A percentile compares a stretch with the other conserved stretches of the same genome.
Evolutionary conservation across 192 early-diverging fungal species (phyloP).

Genomic region (Coemansia sp.): DNA sequence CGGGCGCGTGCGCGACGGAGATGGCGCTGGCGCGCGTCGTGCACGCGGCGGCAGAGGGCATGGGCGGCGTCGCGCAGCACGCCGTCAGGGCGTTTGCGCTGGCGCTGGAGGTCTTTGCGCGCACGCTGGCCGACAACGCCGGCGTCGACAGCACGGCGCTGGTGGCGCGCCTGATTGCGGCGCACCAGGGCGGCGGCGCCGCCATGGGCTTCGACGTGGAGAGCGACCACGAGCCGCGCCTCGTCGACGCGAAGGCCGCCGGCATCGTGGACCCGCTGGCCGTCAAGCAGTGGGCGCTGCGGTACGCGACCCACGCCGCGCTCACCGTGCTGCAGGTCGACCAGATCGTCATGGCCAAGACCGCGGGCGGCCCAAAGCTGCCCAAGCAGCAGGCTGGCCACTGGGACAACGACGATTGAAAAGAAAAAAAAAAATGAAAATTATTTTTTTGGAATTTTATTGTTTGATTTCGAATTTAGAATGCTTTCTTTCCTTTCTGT

Average conservation of each 20-base stretch:
- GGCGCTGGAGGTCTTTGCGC: conserved; percentile 90
- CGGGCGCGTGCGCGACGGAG: conserved; percentile 93
- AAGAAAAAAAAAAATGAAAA: neutral
- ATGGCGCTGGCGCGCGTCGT: conserved; percentile 88
- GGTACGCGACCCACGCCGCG: conserved; percentile 88
- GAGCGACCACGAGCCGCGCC: conserved; percentile 35
- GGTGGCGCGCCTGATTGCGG: conserved; percentile 87
- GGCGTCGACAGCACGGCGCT: conserved; percentile 92
- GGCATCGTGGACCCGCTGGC: conserved; percentile 78
- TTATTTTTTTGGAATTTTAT: neutral
- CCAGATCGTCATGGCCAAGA: conserved; percentile 99
- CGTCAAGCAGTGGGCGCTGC: conserved; percentile 86
- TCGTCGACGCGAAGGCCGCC: conserved; percentile 68
- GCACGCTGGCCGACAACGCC: conserved; percentile 92
- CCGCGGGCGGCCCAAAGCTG: conserved; percentile 90
- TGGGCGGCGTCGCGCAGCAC: conserved; percentile 93
- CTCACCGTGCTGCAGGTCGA: conserved; percentile 94
- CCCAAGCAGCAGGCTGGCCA: conserved; percentile 72
- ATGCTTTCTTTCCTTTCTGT: neutral
- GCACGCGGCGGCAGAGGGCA: conserved; percentile 77
- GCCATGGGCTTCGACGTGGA: conserved; percentile 77
- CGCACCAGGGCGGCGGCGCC: conserved; percentile 62
- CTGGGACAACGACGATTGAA: conserved; percentile 74
- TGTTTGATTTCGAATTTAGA: neutral
- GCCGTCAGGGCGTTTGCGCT: conserved; percentile 95